phyloP scores from a whole-genome alignment of 495 filamentous ascomycete genomes.

The Lophium mytilinum region DNA sequence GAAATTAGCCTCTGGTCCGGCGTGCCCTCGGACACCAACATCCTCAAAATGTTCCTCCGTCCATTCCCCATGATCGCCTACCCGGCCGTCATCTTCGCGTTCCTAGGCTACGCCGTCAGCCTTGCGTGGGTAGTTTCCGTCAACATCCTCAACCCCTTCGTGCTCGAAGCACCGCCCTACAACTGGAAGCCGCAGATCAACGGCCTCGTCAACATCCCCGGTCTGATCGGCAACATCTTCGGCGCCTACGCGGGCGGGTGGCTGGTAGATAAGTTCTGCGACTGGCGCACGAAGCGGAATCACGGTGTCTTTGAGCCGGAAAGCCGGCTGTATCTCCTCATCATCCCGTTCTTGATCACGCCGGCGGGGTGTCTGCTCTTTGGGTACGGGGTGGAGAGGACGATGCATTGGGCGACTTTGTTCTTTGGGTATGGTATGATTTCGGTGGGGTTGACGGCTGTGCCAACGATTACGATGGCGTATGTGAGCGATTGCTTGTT shows the following conservation, averaged over 20 bases:
- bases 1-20: constrained; percentile 29
- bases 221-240: constrained; percentile 30
- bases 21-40: constrained; percentile 21
- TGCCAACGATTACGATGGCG: constrained; percentile 24
- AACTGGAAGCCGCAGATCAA: constrained; percentile 25
- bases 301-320: constrained; percentile 29
- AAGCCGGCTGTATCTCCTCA: constrained; percentile 24
- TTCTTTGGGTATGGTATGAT: constrained; percentile 33
- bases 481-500: constrained; percentile 30
- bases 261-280: constrained; percentile 27
- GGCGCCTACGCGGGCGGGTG: constrained; percentile 27
- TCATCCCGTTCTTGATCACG: constrained; percentile 28
- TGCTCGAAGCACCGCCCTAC: constrained; percentile 32
- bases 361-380: constrained; percentile 29
- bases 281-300: constrained; percentile 28
- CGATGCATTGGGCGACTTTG: constrained; percentile 26
- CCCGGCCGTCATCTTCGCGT: constrained; percentile 29
- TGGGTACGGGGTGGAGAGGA: constrained; percentile 27
- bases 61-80: constrained; percentile 32
- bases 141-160: constrained; percentile 32
- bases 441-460: constrained; percentile 26
- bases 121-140: constrained; percentile 28
- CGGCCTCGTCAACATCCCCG: constrained; percentile 33
- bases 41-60: constrained; percentile 27
- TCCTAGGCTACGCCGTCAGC: constrained; percentile 28